Evolutionary conservation across 306 rosid genomes (phyloP).

Genomic region (Rubus idaeus): DNA sequence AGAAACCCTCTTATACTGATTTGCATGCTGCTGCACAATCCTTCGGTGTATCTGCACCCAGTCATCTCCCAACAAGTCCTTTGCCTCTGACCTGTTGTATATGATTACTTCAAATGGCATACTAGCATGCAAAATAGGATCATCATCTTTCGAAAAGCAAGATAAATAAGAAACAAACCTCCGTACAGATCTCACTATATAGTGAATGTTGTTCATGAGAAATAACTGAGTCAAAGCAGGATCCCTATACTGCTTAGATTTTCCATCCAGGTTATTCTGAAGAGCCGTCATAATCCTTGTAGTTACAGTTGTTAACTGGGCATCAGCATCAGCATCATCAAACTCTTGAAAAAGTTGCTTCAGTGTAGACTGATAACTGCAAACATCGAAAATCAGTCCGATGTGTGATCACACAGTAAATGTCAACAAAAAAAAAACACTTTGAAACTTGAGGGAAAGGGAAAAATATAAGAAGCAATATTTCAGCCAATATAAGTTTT

Average conservation of each 20-base stretch:
- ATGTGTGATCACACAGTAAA: neutral
- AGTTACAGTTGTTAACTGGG: conserved; percentile 69
- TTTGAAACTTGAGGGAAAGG: neutral
- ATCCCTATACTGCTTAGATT: conserved; percentile 91
- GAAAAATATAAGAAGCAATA: neutral
- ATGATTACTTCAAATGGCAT: conserved; percentile 15
- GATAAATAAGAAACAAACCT: conserved; percentile 46
- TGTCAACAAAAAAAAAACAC: neutral
- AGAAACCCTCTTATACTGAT: conserved; percentile 93
- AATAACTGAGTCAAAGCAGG: conserved; percentile 84
- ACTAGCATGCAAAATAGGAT: conserved; percentile 18
- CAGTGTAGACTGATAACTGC: conserved; percentile 78
- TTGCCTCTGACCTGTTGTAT: conserved; percentile 87
- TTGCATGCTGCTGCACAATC: conserved; percentile 98
- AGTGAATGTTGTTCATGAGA: conserved; percentile 98
- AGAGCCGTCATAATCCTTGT: conserved; percentile 94
- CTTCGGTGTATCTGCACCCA: conserved; percentile 99
- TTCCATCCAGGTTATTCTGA: conserved; percentile 93
- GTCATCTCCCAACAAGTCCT: conserved; percentile 95
- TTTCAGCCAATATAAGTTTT: neutral
- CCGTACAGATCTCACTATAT: conserved; percentile 93
- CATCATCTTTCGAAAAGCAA: neutral
- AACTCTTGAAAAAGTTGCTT: conserved; percentile 85
- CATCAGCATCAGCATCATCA: conserved; percentile 60
- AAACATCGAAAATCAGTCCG: conserved; percentile 22